Evolutionary conservation across 495 filamentous ascomycete genomes (phyloP).

Genomic region (Aspergillus affinis): DNA sequence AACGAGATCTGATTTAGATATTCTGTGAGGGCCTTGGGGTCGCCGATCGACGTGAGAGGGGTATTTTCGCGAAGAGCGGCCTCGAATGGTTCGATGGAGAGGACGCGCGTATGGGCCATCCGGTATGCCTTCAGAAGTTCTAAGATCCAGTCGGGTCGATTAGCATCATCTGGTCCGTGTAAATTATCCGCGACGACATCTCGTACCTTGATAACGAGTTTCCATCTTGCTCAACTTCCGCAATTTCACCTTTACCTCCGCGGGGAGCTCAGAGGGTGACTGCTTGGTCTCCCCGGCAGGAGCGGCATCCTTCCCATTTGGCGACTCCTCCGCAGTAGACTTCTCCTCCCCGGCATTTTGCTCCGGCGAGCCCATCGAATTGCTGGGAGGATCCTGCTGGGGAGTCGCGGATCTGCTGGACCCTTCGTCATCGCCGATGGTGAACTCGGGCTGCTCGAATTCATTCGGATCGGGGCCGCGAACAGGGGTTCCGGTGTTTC

Average conservation of each 20-base stretch:
- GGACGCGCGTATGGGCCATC: conserved; percentile 79
- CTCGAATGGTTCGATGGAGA: conserved; percentile 89
- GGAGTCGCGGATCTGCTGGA: conserved; percentile 58
- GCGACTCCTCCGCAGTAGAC: conserved; percentile 20
- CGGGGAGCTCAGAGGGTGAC: conserved; percentile 60
- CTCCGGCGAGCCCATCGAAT: conserved; percentile 9
- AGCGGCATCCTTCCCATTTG: conserved; percentile 25
- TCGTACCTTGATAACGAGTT: conserved; percentile 75
- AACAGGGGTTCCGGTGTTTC: conserved; percentile 51
- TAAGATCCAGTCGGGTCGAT: conserved; percentile 28
- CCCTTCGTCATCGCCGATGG: conserved; percentile 74
- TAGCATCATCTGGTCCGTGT: background rate
- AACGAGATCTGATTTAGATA: conserved; percentile 89
- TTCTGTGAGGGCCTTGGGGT: conserved; percentile 82
- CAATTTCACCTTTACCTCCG: conserved; percentile 66
- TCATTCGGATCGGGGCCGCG: conserved; percentile 76
- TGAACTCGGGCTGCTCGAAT: conserved; percentile 79
- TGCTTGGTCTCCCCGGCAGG: conserved; percentile 22
- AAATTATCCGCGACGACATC: background rate
- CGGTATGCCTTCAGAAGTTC: conserved; percentile 91
- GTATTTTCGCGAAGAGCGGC: conserved; percentile 86
- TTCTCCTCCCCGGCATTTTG: conserved; percentile 31
- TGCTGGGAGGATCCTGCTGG: conserved; percentile 25
- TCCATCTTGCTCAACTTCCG: conserved; percentile 85
- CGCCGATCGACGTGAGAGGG: conserved; percentile 80